phyloP scores from a whole-genome alignment of 768 basidiomycete genomes.

The Russula vinacea region DNA sequence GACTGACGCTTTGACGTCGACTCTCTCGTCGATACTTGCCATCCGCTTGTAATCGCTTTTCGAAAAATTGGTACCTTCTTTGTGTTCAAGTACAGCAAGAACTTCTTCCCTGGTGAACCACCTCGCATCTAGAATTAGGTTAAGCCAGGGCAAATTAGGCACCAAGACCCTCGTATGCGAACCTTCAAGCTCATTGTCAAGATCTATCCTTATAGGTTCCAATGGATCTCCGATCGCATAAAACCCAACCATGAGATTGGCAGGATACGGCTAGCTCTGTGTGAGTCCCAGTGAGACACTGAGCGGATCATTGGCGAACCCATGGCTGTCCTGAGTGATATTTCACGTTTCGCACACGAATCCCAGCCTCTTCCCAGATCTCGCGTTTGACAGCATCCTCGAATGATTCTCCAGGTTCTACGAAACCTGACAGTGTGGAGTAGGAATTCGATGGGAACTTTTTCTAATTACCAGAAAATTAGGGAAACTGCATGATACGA shows the following conservation, averaged over 20 bases:
- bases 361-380: slow-evolving; percentile 94
- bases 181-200: slow-evolving; percentile 97
- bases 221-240: slow-evolving; percentile 73
- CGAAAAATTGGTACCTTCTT: slow-evolving; percentile 48
- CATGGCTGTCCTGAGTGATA: slow-evolving; percentile 89
- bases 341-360: slow-evolving; percentile 76
- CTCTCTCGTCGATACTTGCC: slow-evolving; percentile 42
- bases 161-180: background rate
- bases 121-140: slow-evolving; percentile 59
- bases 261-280: slow-evolving; percentile 71
- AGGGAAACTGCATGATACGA: slow-evolving; percentile 2
- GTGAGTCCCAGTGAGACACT: background rate
- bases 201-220: slow-evolving; percentile 73
- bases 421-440: slow-evolving; percentile 89
- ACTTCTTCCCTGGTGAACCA: slow-evolving; percentile 85
- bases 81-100: slow-evolving; percentile 55
- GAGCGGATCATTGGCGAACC: slow-evolving; percentile 46
- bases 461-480: slow-evolving; percentile 41
- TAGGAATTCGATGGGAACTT: slow-evolving; percentile 71
- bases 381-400: slow-evolving; percentile 92
- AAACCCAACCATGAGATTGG: slow-evolving; percentile 88
- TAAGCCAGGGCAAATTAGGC: background rate
- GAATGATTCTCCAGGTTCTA: slow-evolving; percentile 91
- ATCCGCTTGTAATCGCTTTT: slow-evolving; percentile 51
- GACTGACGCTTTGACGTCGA: slow-evolving; percentile 25